Conservation (phyloP, 129 eudicot species). For the Sambucus nigra region DNA sequence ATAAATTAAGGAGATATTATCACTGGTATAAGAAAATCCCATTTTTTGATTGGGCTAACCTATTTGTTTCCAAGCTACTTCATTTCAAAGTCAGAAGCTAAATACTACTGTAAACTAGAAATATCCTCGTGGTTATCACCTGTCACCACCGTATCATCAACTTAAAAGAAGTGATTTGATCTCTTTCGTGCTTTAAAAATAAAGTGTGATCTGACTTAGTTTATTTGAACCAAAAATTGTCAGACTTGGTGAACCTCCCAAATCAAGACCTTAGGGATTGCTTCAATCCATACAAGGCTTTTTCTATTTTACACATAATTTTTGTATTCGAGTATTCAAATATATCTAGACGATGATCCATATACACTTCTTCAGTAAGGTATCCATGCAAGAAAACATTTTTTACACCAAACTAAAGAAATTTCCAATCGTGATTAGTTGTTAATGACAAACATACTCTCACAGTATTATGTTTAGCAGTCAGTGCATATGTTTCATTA, state of each 20-base stretch:
- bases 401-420: neutral
- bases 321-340: neutral
- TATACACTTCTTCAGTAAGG: constrained; percentile 1
- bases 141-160: neutral
- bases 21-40: neutral
- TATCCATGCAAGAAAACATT: neutral
- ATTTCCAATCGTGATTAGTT: neutral
- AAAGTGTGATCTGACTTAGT: constrained; percentile 8
- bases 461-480: constrained; percentile 3
- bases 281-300: constrained; percentile 9
- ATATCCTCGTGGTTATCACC: constrained; percentile 1
- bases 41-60: constrained; percentile 4
- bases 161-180: neutral
- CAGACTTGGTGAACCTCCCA: constrained; percentile 1
- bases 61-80: constrained; percentile 4
- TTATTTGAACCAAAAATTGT: constrained; percentile 1
- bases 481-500: neutral
- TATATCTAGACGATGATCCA: neutral
- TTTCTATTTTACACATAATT: neutral
- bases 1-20: constrained; percentile 3
- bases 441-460: constrained; percentile 4
- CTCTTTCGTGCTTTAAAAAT: constrained; percentile 3
- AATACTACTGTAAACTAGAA: neutral
- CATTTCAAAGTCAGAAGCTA: constrained; percentile 8
- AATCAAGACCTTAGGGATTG: constrained; percentile 16